Percentiles rank a stretch among this genome's conserved stretches.
Conservation (phyloP, 169 alveolate genomes). For the Eimeria praecox region DNA sequence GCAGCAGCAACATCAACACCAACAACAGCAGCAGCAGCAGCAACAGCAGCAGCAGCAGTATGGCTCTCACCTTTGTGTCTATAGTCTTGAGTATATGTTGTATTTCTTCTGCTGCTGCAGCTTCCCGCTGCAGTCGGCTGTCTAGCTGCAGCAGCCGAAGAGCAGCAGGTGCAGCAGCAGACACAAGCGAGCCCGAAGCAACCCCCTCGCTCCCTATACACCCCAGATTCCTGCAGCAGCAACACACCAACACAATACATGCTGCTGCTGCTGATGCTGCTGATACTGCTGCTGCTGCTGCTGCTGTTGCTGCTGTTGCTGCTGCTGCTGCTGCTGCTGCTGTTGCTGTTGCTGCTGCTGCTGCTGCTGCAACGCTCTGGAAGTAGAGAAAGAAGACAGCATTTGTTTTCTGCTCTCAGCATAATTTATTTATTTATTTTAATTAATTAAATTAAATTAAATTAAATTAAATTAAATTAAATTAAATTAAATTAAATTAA, state of each 20-base stretch:
- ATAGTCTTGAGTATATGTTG: neutral
- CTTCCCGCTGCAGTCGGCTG: neutral
- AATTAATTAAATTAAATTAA: no score
- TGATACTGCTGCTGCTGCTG: neutral
- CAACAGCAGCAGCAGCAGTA: neutral
- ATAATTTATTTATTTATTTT: no score
- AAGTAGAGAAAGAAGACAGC: neutral
- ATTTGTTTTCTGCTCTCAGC: no score
- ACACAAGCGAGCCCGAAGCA: neutral
- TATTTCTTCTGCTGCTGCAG: neutral
- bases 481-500: no score
- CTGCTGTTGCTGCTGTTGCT: neutral
- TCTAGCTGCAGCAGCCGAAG: constrained; percentile 73
- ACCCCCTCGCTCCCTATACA: neutral
- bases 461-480: no score
- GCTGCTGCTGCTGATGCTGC: neutral
- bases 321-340: neutral
- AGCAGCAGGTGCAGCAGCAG: constrained; percentile 22
- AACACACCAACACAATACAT: neutral
- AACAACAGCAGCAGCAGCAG: no score
- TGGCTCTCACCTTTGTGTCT: neutral
- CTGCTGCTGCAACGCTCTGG: neutral
- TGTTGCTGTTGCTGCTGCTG: neutral
- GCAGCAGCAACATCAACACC: no score
- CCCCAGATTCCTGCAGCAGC: constrained; percentile 8